Conservation (phyloP, 176 grass and related monocot genomes). For the Lolium perenne region DNA sequence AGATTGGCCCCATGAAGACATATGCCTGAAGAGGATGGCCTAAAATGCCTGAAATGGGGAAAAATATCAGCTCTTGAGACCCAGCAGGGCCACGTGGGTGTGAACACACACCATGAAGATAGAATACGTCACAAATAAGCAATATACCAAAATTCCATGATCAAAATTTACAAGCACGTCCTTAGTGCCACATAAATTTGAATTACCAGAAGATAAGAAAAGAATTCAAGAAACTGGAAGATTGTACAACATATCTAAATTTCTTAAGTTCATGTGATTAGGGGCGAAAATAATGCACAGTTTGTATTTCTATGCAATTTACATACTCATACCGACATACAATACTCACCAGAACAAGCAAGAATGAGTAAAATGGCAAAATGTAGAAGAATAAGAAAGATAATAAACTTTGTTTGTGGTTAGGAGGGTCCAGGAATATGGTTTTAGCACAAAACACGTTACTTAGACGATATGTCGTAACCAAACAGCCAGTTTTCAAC, state of each 20-base stretch:
- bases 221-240: background rate
- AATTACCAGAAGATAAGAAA: constrained; percentile 19
- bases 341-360: constrained; percentile 3
- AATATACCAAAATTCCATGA: background rate
- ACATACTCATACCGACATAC: background rate
- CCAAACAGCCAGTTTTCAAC: background rate
- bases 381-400: background rate
- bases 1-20: constrained; percentile 98
- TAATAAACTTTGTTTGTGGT: background rate
- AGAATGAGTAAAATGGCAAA: background rate
- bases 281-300: background rate
- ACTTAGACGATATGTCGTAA: background rate
- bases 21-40: constrained; percentile 91
- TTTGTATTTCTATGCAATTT: constrained; percentile 11
- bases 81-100: background rate
- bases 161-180: constrained; percentile 4
- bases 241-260: background rate
- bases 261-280: background rate
- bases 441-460: background rate
- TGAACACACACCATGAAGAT: background rate
- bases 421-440: background rate
- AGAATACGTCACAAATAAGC: background rate
- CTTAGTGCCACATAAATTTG: background rate
- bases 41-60: constrained; percentile 70
- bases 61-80: constrained; percentile 22